Evolutionary conservation across 768 basidiomycete genomes (phyloP), one percentile per base, ranked within the genome.

Genomic region (Trametes villosa): DNA sequence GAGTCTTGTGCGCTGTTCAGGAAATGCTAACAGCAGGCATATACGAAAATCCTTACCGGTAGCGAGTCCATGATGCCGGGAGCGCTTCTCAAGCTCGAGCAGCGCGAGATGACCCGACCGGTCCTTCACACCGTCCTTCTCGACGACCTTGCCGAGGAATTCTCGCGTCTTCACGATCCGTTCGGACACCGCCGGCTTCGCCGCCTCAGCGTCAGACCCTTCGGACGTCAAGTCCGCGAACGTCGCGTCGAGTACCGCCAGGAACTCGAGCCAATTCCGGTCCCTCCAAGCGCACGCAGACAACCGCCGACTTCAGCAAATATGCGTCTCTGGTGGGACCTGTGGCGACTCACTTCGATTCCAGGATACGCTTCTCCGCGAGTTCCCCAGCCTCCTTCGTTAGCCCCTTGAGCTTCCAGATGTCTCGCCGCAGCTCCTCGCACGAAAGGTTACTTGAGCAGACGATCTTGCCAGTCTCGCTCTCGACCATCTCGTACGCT

Each of bases 211-310:
- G 26, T 51, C 60, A 4, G 38, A 40, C 5, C 26, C 40, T 7
- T 68, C 70, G 44, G 71, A 64, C 0, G 72, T 67, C 40, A 79
- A 54, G 50, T 77, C 71, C 38, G 75, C 72, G 63, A 94, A 87
- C 9, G 86, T 79, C 1, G 84, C 86, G 62, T 94, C 87, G 6
- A 94, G 73, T 22, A 93, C 74, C 7, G 91, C 82, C 42, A 91
- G 71, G 70, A 94, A 92, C 67, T 92, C 91, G 6, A 91, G 78
- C 92, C 93, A 94, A 67, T 94, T 94, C 36, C 91, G 87, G 67
- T 94, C 89, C 36, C 92, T 84, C 11, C 33, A 60, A 48, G 54
- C 22, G 54, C 62, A 15, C 64, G 53, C 53, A 56, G 61, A 45
- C 29, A 22, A 27, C 22, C 33, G 36, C 34, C 17, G 42, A 45